Percentiles rank a stretch among this genome's conserved stretches.
These are phyloP conservation scores for Dillenia suffruticosa DNA, from an alignment of 164 flowering plant genomes.

Conservation along the genomic window DNA sequence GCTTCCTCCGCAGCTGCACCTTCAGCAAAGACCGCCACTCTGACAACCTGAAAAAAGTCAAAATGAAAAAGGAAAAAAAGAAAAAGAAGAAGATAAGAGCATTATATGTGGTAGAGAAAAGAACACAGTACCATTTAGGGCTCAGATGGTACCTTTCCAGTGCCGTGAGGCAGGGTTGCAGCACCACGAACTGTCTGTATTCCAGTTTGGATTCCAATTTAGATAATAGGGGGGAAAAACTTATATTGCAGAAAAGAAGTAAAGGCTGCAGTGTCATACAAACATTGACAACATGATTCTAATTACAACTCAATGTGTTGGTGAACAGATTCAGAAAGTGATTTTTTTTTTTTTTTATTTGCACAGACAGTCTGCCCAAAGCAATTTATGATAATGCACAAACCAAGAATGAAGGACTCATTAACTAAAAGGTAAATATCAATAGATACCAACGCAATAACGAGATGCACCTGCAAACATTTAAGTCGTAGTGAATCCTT, in stretches of 20 bases:
- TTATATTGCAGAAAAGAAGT: background rate
- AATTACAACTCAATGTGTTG: too few species aligned
- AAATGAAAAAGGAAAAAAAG: background rate
- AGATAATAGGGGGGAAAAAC: conserved; percentile 16
- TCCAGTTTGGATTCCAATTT: conserved; percentile 6
- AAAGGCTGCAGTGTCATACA: background rate
- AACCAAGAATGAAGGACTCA: too few species aligned
- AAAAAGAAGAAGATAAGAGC: background rate
- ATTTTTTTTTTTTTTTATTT: too few species aligned
- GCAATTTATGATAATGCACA: too few species aligned
- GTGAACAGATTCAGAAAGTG: too few species aligned
- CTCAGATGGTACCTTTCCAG: conserved; percentile 62
- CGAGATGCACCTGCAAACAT: too few species aligned
- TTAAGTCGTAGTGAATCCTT: too few species aligned
- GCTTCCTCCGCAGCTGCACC: conserved; percentile 95
- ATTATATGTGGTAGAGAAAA: background rate
- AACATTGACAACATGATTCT: too few species aligned
- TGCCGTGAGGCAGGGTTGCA: conserved; percentile 79
- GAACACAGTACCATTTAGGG: background rate
- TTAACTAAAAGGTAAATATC: too few species aligned
- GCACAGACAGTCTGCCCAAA: too few species aligned
- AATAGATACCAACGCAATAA: too few species aligned
- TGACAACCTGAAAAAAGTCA: conserved; percentile 44
- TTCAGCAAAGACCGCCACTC: conserved; percentile 89
- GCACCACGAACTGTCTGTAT: conserved; percentile 83